These are phyloP conservation scores for Lipomyces orientalis DNA, from an alignment of 805 yeast genomes.

Conservation along the genomic window DNA sequence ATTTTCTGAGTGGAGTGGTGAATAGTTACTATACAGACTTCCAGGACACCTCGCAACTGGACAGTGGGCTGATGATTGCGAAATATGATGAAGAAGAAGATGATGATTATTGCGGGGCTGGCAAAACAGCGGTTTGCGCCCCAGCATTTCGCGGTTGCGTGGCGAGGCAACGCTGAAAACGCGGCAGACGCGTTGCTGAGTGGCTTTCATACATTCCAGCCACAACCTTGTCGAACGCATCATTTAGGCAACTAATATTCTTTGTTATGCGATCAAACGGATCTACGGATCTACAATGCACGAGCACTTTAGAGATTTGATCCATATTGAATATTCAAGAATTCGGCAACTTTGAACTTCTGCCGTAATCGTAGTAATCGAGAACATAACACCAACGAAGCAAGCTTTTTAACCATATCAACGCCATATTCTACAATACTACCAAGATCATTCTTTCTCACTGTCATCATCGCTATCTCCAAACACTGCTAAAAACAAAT, in stretches of 20 bases:
- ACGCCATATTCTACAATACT: not conserved
- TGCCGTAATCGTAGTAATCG: no score
- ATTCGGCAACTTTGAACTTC: no score
- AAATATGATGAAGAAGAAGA: no score
- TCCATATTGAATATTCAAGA: no score
- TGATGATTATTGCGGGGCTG: no score
- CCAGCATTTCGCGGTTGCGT: not conserved
- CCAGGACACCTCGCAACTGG: no score
- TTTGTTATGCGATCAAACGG: no score
- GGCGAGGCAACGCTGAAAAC: not conserved
- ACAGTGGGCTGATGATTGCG: not conserved
- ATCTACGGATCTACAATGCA: no score
- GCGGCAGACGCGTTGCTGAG: not conserved
- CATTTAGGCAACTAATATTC: not conserved
- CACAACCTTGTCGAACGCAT: not conserved
- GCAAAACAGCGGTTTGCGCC: not conserved
- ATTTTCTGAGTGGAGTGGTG: not conserved
- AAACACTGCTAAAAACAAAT: slow-evolving; percentile 39
- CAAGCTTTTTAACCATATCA: not conserved
- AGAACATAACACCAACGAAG: no score
- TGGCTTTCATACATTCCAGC: not conserved
- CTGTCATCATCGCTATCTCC: slow-evolving; percentile 34
- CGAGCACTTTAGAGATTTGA: no score
- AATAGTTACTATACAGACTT: not conserved
- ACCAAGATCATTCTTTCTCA: not conserved